phyloP scores from a whole-genome alignment of 148 eudicot species.

The Rhododendron vialii region DNA sequence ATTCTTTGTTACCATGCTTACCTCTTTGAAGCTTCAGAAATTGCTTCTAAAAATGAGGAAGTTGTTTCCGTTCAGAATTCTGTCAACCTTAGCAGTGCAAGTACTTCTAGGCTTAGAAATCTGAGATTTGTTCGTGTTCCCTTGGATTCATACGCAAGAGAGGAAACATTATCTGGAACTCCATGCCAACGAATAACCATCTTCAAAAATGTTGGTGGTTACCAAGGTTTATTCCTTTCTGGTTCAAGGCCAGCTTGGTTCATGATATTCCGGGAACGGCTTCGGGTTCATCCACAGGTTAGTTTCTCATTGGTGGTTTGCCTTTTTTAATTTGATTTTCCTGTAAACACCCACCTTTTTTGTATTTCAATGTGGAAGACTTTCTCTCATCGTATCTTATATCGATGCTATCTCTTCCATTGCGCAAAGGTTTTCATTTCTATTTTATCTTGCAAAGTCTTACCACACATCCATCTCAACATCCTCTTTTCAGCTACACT shows the following conservation, averaged over 20 bases:
- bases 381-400: neutral
- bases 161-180: slow-evolving; percentile 50
- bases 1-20: slow-evolving; percentile 90
- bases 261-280: slow-evolving; percentile 88
- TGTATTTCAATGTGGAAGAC: neutral
- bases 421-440: neutral
- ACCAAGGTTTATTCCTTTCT: slow-evolving; percentile 74
- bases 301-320: slow-evolving; percentile 10
- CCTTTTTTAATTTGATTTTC: neutral
- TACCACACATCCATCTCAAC: neutral
- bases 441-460: neutral
- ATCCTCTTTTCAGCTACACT: neutral
- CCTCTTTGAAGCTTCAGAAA: slow-evolving; percentile 73
- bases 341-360: neutral
- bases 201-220: slow-evolving; percentile 85
- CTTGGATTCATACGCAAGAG: slow-evolving; percentile 74
- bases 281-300: slow-evolving; percentile 97
- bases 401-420: neutral
- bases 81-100: slow-evolving; percentile 26
- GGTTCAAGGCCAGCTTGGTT: slow-evolving; percentile 92
- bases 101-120: slow-evolving; percentile 81
- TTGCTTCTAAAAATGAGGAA: slow-evolving; percentile 49
- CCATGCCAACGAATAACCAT: slow-evolving; percentile 53
- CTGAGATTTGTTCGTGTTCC: slow-evolving; percentile 79
- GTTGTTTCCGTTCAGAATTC: slow-evolving; percentile 36